These are phyloP conservation scores for Syncephalastrum contaminatum DNA, from an alignment of 371 early-diverging fungal genomes.

Conservation along the genomic window DNA sequence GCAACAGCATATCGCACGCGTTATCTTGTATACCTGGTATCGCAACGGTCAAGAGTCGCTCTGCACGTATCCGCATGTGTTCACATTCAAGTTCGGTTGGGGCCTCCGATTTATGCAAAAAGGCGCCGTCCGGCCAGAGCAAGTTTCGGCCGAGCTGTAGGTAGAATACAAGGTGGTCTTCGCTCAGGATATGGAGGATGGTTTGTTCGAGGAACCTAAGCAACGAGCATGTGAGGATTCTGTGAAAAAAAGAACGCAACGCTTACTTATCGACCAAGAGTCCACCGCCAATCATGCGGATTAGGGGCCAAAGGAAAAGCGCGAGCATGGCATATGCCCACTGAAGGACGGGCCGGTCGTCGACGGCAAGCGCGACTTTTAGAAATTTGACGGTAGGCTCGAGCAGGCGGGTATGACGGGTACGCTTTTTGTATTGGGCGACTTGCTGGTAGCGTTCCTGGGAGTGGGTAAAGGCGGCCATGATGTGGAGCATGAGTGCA, in stretches of 20 bases:
- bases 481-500: conserved; percentile 31
- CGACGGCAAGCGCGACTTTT: conserved; percentile 29
- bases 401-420: conserved; percentile 33
- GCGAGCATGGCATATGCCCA: conserved; percentile 49
- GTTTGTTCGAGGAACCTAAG: conserved; percentile 57
- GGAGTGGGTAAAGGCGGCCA: conserved; percentile 37
- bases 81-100: conserved; percentile 34
- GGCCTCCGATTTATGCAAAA: conserved; percentile 38
- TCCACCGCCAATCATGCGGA: conserved; percentile 45
- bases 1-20: too few relatives aligned
- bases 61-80: conserved; percentile 38
- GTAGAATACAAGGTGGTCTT: conserved; percentile 54
- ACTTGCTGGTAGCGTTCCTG: conserved; percentile 45
- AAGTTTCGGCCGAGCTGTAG: conserved; percentile 53
- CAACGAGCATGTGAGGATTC: too few relatives aligned
- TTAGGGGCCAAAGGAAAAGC: conserved; percentile 48
- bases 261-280: conserved; percentile 48
- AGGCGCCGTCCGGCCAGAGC: conserved; percentile 57
- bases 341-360: conserved; percentile 34
- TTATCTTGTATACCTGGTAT: conserved; percentile 34
- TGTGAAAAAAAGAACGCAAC: too few relatives aligned
- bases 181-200: conserved; percentile 56
- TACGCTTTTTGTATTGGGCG: conserved; percentile 36
- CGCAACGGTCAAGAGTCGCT: conserved; percentile 31
- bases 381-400: conserved; percentile 41